Percentiles rank a stretch among this genome's conserved stretches.
Evolutionary conservation across 176 grass and related monocot genomes (phyloP).

Genomic region (Hsuehochloa calcarea): DNA sequence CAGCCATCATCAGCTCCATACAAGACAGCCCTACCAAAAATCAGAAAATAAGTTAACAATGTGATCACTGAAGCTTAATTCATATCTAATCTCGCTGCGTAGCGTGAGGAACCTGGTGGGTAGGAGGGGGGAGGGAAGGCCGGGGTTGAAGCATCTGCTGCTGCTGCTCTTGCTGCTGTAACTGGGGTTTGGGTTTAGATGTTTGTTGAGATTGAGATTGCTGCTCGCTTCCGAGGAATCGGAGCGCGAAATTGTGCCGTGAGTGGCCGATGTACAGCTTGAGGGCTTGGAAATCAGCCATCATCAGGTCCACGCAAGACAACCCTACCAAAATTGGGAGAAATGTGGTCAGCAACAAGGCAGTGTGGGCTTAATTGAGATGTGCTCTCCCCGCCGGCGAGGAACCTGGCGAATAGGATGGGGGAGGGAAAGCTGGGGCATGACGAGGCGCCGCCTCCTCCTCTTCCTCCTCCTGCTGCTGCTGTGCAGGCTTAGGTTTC

Average conservation of each 20-base stretch:
- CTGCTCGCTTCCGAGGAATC: constrained; percentile 31
- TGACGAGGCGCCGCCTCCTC: not conserved
- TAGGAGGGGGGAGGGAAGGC: constrained; percentile 33
- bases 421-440: constrained; percentile 32
- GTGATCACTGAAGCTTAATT: constrained; percentile 18
- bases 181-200: constrained; percentile 22
- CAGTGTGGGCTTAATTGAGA: constrained; percentile 13
- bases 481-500: constrained; percentile 1
- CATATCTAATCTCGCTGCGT: not conserved
- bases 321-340: constrained; percentile 19
- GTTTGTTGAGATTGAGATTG: not conserved
- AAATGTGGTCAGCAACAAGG: constrained; percentile 21
- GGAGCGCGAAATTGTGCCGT: not conserved
- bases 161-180: constrained; percentile 9
- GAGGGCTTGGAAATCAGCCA: constrained; percentile 77
- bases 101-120: constrained; percentile 39
- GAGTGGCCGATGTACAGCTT: constrained; percentile 66
- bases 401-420: constrained; percentile 60
- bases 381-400: not conserved
- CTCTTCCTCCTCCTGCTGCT: not conserved
- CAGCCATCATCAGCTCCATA: constrained; percentile 83
- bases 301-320: constrained; percentile 71
- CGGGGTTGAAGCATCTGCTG: constrained; percentile 30
- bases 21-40: constrained; percentile 57
- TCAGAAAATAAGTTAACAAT: not conserved